A percentile compares a stretch with the other conserved stretches of the same genome.
phyloP scores from a whole-genome alignment of 768 basidiomycete genomes.

The Pleurotus djamor region DNA sequence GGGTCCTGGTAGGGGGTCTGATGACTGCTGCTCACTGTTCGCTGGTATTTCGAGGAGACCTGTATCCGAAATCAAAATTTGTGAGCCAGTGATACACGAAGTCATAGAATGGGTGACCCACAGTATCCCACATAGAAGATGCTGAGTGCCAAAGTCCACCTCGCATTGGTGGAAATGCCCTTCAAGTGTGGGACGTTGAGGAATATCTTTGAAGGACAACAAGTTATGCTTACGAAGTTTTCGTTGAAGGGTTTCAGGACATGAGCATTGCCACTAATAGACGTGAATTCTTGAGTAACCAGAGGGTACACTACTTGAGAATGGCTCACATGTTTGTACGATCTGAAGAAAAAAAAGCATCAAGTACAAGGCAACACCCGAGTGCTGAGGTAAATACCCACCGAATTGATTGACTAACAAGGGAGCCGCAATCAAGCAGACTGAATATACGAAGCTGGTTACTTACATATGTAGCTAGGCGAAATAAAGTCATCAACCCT shows the following conservation, averaged over 20 bases:
- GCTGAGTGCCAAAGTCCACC: slow-evolving; percentile 55
- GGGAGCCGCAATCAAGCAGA: slow-evolving; percentile 1
- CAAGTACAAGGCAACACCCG: background rate
- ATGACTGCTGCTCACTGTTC: slow-evolving; percentile 31
- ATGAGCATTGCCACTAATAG: slow-evolving; percentile 51
- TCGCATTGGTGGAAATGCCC: slow-evolving; percentile 51
- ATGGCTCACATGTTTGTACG: slow-evolving; percentile 51
- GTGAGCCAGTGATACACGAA: background rate
- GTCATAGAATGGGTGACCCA: slow-evolving; percentile 17
- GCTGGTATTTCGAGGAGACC: slow-evolving; percentile 58
- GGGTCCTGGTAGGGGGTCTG: background rate
- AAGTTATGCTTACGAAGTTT: slow-evolving; percentile 36
- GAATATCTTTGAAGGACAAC: background rate
- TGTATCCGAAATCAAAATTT: slow-evolving; percentile 9
- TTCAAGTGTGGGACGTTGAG: slow-evolving; percentile 10
- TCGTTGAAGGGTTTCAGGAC: slow-evolving; percentile 49
- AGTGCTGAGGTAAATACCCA: slow-evolving; percentile 8
- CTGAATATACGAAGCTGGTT: background rate
- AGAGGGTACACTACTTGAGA: background rate
- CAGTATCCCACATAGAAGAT: slow-evolving; percentile 65
- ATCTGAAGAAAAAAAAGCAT: slow-evolving; percentile 27
- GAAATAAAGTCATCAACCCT: background rate
- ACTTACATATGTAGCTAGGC: slow-evolving; percentile 46
- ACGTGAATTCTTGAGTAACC: background rate
- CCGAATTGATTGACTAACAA: slow-evolving; percentile 48